Evolutionary conservation across 108 stramenopile species (phyloP).

Genomic region (Mayamaea pseudoterrestris): DNA sequence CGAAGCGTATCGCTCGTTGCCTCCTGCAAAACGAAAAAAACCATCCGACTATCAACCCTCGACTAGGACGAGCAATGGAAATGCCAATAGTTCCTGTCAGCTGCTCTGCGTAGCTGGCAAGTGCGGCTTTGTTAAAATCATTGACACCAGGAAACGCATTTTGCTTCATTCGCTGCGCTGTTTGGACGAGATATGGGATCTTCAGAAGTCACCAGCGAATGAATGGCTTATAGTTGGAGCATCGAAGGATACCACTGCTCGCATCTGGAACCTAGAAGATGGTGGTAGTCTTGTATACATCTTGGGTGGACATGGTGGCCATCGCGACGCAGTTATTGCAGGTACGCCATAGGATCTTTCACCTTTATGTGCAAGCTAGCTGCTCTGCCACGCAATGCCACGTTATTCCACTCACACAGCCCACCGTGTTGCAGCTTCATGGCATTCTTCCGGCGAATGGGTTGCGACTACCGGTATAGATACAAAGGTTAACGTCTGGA

Average conservation of each 20-base stretch:
- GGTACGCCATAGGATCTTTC: too few species aligned
- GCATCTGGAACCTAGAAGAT: slow-evolving; percentile 74
- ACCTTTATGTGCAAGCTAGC: too few species aligned
- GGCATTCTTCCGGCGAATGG: slow-evolving; percentile 55
- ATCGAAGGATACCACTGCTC: slow-evolving; percentile 66
- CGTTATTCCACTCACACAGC: too few species aligned
- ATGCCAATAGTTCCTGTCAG: too few species aligned
- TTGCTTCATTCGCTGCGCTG: slow-evolving; percentile 36
- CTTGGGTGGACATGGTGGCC: slow-evolving; percentile 72
- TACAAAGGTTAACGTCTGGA: slow-evolving; percentile 61
- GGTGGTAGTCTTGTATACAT: slow-evolving; percentile 56
- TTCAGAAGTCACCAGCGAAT: slow-evolving; percentile 43
- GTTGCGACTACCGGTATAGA: slow-evolving; percentile 74
- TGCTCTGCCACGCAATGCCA: slow-evolving; percentile 3
- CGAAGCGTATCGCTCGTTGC: too few species aligned
- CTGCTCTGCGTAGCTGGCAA: slow-evolving; percentile 50
- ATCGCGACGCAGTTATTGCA: slow-evolving; percentile 54
- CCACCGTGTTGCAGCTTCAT: too few species aligned
- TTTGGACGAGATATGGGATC: slow-evolving; percentile 59
- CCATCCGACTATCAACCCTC: too few species aligned
- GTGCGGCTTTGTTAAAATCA: slow-evolving; percentile 44
- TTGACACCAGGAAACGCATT: slow-evolving; percentile 25
- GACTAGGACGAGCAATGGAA: too few species aligned
- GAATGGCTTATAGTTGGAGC: slow-evolving; percentile 52
- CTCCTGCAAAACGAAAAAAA: too few species aligned